phyloP scores from a whole-genome alignment of 1,139 yeast species.

The Scheffersomyces segobiensis region DNA sequence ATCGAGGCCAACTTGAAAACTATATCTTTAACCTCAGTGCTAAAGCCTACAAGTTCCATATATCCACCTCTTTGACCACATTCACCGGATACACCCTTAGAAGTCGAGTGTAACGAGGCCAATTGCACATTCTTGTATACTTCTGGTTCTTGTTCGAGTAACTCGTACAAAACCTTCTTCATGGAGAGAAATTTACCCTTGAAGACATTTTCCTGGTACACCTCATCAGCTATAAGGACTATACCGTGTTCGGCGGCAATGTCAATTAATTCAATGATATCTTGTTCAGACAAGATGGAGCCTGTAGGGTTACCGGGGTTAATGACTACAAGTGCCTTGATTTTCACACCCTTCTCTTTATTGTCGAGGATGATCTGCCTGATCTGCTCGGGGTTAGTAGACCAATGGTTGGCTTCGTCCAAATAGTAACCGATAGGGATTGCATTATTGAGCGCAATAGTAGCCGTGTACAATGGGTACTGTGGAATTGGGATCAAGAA shows the following conservation, averaged over 20 bases:
- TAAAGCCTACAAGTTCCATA: slow-evolving; percentile 88
- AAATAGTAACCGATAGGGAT: slow-evolving; percentile 85
- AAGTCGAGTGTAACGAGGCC: slow-evolving; percentile 92
- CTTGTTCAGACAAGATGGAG: slow-evolving; percentile 63
- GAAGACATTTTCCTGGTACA: slow-evolving; percentile 89
- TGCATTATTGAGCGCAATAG: slow-evolving; percentile 79
- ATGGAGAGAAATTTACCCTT: slow-evolving; percentile 65
- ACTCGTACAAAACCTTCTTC: slow-evolving; percentile 64
- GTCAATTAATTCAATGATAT: slow-evolving; percentile 68
- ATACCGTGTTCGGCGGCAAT: slow-evolving; percentile 84
- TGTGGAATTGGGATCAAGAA: slow-evolving; percentile 96
- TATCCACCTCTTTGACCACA: slow-evolving; percentile 99
- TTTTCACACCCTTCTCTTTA: slow-evolving; percentile 53
- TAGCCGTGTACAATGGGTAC: slow-evolving; percentile 93
- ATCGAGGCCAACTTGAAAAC: slow-evolving; percentile 86
- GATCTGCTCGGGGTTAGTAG: slow-evolving; percentile 71
- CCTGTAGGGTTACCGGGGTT: slow-evolving; percentile 99
- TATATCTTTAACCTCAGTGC: slow-evolving; percentile 64
- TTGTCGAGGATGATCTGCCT: slow-evolving; percentile 56
- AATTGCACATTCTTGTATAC: slow-evolving; percentile 73
- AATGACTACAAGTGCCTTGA: slow-evolving; percentile 85
- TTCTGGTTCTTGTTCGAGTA: slow-evolving; percentile 55
- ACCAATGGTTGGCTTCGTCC: slow-evolving; percentile 81
- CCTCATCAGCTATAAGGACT: slow-evolving; percentile 96
- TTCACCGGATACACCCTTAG: slow-evolving; percentile 96